Evolutionary conservation across 495 filamentous ascomycete species (phyloP).

Genomic region (Glutinoglossum americanum): DNA sequence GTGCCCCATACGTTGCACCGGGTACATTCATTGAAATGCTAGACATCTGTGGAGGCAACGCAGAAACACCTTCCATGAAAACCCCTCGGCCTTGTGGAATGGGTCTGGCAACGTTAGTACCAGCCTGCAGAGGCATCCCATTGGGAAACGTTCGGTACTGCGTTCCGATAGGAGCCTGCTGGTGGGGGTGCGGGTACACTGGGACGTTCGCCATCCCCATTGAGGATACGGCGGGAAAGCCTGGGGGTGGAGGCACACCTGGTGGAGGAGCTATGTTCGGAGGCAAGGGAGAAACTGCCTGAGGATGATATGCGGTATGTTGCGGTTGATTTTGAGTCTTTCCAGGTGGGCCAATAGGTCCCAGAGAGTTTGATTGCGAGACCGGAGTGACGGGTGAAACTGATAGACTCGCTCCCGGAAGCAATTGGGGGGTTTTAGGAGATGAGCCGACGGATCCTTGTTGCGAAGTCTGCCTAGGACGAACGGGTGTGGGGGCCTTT

Average conservation of each 20-base stretch:
- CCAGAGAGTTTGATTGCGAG: constrained; percentile 25
- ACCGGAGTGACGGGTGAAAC: constrained; percentile 39
- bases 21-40: constrained; percentile 6
- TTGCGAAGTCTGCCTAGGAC: constrained; percentile 55
- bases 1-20: constrained; percentile 13
- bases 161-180: constrained; percentile 16
- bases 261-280: constrained; percentile 31
- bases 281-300: constrained; percentile 25
- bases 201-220: constrained; percentile 1
- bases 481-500: constrained; percentile 60
- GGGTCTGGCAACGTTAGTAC: constrained; percentile 35
- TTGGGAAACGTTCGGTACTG: constrained; percentile 38
- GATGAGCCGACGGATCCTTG: constrained; percentile 56
- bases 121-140: constrained; percentile 34
- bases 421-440: constrained; percentile 35
- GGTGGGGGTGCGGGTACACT: constrained; percentile 12
- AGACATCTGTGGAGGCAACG: constrained; percentile 26
- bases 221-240: not conserved
- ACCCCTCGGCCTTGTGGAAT: constrained; percentile 42
- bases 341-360: constrained; percentile 4
- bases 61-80: constrained; percentile 34
- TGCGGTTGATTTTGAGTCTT: constrained; percentile 13
- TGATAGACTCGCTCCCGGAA: constrained; percentile 34
- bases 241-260: constrained; percentile 25
- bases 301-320: constrained; percentile 25